Evolutionary conservation across 148 eudicot genomes (phyloP).

Genomic region (Pouteria glomerata): DNA sequence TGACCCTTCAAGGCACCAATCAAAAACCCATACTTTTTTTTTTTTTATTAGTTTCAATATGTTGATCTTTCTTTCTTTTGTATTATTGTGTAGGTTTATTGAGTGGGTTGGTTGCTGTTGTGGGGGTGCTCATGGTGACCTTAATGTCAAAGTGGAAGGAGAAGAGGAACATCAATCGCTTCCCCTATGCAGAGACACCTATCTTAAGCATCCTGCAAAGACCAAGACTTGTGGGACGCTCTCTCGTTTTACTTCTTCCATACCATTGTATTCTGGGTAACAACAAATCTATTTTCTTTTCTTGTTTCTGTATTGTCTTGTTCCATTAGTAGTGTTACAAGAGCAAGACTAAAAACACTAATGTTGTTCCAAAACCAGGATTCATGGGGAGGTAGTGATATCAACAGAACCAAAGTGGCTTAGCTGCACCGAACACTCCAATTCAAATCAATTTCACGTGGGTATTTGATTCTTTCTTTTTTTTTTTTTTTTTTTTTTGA

Average conservation of each 20-base stretch:
- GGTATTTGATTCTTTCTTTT: conserved; percentile 12
- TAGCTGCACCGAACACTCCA: conserved; percentile 18
- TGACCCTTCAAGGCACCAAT: conserved; percentile 68
- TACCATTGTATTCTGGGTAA: conserved; percentile 76
- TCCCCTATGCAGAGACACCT: conserved; percentile 49
- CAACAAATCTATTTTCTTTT: background rate
- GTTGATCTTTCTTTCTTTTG: conserved; percentile 1
- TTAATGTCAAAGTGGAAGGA: conserved; percentile 22
- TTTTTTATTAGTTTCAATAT: background rate
- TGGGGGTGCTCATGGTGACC: conserved; percentile 34
- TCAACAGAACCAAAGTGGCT: conserved; percentile 62
- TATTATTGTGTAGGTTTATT: conserved; percentile 44
- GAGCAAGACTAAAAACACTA: background rate
- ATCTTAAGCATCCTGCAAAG: conserved; percentile 36
- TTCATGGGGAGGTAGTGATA: conserved; percentile 76
- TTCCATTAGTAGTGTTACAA: background rate
- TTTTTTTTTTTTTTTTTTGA: background rate
- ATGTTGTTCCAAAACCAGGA: conserved; percentile 30
- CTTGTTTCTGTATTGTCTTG: background rate
- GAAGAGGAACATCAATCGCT: conserved; percentile 4
- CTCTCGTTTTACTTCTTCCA: conserved; percentile 43
- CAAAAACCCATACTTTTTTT: background rate
- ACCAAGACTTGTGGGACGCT: conserved; percentile 57
- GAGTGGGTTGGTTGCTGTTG: conserved; percentile 77
- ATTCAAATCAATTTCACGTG: conserved; percentile 30